phyloP scores from a whole-genome alignment of 257 asterid genomes.

The Jaltomata sinuosa region DNA sequence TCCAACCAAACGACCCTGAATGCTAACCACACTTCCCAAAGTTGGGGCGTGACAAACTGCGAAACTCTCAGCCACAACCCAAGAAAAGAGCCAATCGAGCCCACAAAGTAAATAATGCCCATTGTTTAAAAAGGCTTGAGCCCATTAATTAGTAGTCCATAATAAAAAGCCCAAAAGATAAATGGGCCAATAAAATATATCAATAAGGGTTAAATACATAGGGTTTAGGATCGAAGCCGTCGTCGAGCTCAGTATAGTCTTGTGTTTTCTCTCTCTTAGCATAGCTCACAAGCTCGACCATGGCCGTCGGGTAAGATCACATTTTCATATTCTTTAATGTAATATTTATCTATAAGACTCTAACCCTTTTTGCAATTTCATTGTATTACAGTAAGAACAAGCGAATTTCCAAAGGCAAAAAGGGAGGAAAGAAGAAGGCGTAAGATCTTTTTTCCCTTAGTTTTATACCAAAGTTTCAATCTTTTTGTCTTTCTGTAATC shows the following conservation, averaged over 20 bases:
- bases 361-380: not conserved
- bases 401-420: not conserved
- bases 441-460: not conserved
- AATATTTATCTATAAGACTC: too few relatives aligned
- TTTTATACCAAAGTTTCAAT: not conserved
- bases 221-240: not conserved
- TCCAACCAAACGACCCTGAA: too few relatives aligned
- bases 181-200: not conserved
- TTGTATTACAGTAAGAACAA: not conserved
- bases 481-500: not conserved
- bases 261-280: not conserved
- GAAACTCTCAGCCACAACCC: not conserved
- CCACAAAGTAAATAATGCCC: not conserved
- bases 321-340: not conserved
- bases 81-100: not conserved
- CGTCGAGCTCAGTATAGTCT: not conserved
- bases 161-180: not conserved
- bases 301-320: constrained; percentile 73
- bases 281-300: constrained; percentile 25
- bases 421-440: not conserved
- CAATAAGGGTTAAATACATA: not conserved
- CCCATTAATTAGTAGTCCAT: not conserved
- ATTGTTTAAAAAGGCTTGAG: not conserved
- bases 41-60: too few relatives aligned
- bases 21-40: too few relatives aligned